A percentile compares a stretch with the other conserved stretches of the same genome.
Evolutionary conservation across 2,329 filamentous ascomycete species (phyloP).

Genomic region (Colletotrichum simmondsii): DNA sequence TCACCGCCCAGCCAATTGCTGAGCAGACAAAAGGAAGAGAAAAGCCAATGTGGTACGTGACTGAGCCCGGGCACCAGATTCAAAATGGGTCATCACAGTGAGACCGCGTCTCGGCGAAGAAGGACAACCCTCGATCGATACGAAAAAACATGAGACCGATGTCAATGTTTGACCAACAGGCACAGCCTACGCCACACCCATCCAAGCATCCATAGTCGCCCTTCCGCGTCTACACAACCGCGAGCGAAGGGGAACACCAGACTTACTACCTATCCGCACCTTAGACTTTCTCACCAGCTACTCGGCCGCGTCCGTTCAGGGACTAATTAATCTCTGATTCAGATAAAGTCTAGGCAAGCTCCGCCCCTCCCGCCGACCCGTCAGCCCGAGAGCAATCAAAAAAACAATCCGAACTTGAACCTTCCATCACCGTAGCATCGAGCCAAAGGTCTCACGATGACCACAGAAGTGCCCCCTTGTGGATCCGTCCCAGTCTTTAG

Average conservation of each 20-base stretch:
- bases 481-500: not conserved
- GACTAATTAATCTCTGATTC: not conserved
- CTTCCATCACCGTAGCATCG: not conserved
- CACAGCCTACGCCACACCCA: not conserved
- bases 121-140: not conserved
- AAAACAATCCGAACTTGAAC: not conserved
- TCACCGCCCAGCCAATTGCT: constrained; percentile 10
- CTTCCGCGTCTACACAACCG: not conserved
- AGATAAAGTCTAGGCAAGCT: not conserved
- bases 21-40: not conserved
- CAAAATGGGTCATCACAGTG: not conserved
- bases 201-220: not conserved
- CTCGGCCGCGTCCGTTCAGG: not conserved
- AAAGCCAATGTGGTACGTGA: not conserved
- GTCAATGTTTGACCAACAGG: not conserved
- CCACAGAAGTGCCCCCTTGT: not conserved
- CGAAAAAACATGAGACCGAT: not conserved
- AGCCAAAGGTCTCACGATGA: not conserved
- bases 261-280: not conserved
- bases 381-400: not conserved
- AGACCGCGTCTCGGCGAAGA: not conserved
- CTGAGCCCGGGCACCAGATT: not conserved
- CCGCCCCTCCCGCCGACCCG: not conserved
- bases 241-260: not conserved
- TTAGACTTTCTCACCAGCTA: not conserved